These are phyloP conservation scores for Rhodotorula sp. DNA, from an alignment of 1,284 basidiomycete genomes.

Conservation along the genomic window DNA sequence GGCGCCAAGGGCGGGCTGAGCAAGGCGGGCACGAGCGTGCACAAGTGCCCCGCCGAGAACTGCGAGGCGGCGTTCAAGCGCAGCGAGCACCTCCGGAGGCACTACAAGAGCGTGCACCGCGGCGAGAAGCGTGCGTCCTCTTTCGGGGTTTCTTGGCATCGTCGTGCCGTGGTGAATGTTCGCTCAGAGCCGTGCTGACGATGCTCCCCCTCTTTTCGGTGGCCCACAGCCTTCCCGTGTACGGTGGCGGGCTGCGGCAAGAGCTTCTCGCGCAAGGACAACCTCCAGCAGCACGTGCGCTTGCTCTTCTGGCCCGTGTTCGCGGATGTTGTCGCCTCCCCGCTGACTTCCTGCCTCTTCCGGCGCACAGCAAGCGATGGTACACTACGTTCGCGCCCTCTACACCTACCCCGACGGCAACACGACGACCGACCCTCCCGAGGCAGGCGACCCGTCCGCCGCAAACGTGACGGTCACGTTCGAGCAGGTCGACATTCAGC, in stretches of 20 bases:
- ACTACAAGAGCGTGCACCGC: constrained; percentile 39
- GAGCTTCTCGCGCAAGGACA: constrained; percentile 41
- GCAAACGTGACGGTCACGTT: constrained; percentile 10
- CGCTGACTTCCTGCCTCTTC: not conserved
- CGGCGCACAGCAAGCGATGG: constrained; percentile 24
- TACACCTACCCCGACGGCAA: constrained; percentile 29
- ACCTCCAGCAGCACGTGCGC: constrained; percentile 41
- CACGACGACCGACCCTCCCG: constrained; percentile 21
- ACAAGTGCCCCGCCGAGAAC: constrained; percentile 36
- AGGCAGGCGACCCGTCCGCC: constrained; percentile 2
- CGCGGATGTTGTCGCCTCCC: no score
- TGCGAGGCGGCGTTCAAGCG: constrained; percentile 43
- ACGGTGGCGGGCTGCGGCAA: constrained; percentile 30
- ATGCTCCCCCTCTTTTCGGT: not conserved
- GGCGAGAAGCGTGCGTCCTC: constrained; percentile 38
- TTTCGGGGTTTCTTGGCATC: not conserved
- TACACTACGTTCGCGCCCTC: constrained; percentile 23
- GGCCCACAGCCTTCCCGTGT: constrained; percentile 33
- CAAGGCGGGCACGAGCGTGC: constrained; percentile 28
- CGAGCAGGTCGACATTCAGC: constrained; percentile 22
- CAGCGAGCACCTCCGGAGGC: constrained; percentile 40
- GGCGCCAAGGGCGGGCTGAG: constrained; percentile 5
- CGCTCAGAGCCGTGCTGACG: no score
- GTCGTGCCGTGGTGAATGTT: not conserved
- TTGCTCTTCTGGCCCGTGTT: not conserved